phyloP scores from a whole-genome alignment of 257 asterid species.

The Solanum piurae region DNA sequence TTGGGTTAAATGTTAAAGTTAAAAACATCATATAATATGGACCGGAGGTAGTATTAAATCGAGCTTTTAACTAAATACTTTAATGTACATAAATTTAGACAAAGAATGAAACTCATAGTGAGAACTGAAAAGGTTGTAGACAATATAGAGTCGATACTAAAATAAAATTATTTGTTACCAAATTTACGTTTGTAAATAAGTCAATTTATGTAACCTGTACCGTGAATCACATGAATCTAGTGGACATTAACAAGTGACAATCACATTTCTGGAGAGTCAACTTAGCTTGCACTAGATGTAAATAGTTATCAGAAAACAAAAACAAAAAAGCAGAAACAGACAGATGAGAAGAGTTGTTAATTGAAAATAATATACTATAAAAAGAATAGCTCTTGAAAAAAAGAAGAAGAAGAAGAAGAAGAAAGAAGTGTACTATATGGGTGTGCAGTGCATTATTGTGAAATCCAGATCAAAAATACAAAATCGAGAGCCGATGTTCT shows the following conservation, averaged over 20 bases:
- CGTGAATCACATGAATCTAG: neutral
- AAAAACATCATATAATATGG: neutral
- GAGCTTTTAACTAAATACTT: neutral
- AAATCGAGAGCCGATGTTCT: too few species aligned
- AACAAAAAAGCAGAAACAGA: neutral
- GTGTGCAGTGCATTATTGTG: neutral
- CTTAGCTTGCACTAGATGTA: neutral
- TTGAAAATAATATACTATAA: neutral
- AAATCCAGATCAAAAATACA: neutral
- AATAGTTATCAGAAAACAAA: neutral
- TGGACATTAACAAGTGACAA: neutral
- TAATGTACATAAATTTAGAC: neutral
- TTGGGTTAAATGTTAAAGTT: neutral
- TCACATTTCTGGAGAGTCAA: neutral
- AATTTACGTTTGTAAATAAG: neutral
- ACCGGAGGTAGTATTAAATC: neutral
- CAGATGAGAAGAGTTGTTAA: neutral
- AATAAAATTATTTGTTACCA: neutral
- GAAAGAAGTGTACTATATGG: neutral
- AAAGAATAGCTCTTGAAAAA: neutral
- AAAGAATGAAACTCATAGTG: neutral
- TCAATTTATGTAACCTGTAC: neutral
- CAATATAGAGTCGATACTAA: neutral
- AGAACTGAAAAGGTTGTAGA: neutral
- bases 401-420: neutral